Base-by-base conservation (phyloP, 805 yeast genomes). In the Millerago galiae region DNA sequence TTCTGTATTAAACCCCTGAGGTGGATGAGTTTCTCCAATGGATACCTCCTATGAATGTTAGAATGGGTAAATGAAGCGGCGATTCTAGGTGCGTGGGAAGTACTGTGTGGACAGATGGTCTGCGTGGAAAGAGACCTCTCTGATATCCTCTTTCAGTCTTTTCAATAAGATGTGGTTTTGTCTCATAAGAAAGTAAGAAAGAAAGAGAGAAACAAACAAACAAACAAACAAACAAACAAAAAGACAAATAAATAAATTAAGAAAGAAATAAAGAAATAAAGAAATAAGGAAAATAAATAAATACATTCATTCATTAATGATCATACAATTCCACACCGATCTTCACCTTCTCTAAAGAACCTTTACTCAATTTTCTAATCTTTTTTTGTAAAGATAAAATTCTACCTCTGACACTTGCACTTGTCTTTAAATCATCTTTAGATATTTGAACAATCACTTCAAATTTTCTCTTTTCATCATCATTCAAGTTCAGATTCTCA, bases 311-410 rank as follows among this genome's bases (percentile, higher is more conserved):
- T 15, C 8, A 9, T 37, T 24, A 47, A 37, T 54, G 61, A 29
- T 63, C 67, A 44, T 61, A 57, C 28, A 67, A 68, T 46, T 73
- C 71, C 2, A 76, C 79, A 27, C 72, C 68, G 26, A 76, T 72
- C 49, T 65, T 72, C 2, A 75, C 81, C 47, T 71, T 73, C 40
- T 74, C 77, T 1, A 69, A 60, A 48, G 75, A 72, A 48, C 64
- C 70, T 48, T 65, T 69, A 47, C 71, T 73, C 51, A 79, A 62
- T 54, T 77, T 77, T 55, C 78, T 75, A 37, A 79, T 67, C 52
- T 77, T 76, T 61, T 77, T 77, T 51, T 79, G 85, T 38, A 80
- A 59, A 0, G 76, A 71, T 35, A 74, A 67, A 36, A 81, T 77
- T 63, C 82, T 71, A 36, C 75, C 70, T 48, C 79, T 67, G 12